Evolutionary conservation across 768 basidiomycete species (phyloP), one percentile per base, ranked within the genome.

Genomic region (Macrolepiota albuminosa): DNA sequence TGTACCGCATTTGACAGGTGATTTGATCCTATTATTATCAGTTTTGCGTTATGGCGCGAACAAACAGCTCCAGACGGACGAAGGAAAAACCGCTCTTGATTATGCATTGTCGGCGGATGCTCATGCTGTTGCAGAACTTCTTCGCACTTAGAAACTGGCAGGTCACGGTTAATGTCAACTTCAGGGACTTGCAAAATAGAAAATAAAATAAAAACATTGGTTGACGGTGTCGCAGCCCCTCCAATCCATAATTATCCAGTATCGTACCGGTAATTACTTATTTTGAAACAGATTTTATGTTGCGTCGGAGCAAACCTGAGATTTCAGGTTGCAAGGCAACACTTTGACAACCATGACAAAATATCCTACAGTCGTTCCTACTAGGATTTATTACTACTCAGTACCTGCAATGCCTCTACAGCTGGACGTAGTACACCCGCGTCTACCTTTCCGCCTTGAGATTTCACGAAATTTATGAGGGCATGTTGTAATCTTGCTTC

Each of bases 401-500:
- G 56, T 37, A 68, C 71, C 66, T 81, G 79, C 62, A 85, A 70
- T 26, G 76, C 73, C 64, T 89, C 85, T 37, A 74, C 75, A 40
- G 84, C 78, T 47, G 82, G 81, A 24, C 67, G 70, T 52, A 83
- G 62, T 11, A 87, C 70, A 18, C 70, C 74, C 29, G 76, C 75
- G 37, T 70, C 65, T 18, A 54, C 61, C 31, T 45, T 61, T 14
- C 67, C 73, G 50, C 74, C 63, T 47, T 76, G 73, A 18, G 70
- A 73, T 66, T 78, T 84, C 58, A 85, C 68, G 21, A 85, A 64
- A 33, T 73, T 75, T 29, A 77, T 74, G 58, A 96, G 74, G 0
- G 82, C 82, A 36, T 71, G 67, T 24, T 81, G 71, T 18, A 93
- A 70, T n/a, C 82, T 84, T 13, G 78, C 73, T 47, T 78, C 78